Base-by-base conservation (phyloP, 352 stramenopile genomes). In the Phytopythium vexans region DNA sequence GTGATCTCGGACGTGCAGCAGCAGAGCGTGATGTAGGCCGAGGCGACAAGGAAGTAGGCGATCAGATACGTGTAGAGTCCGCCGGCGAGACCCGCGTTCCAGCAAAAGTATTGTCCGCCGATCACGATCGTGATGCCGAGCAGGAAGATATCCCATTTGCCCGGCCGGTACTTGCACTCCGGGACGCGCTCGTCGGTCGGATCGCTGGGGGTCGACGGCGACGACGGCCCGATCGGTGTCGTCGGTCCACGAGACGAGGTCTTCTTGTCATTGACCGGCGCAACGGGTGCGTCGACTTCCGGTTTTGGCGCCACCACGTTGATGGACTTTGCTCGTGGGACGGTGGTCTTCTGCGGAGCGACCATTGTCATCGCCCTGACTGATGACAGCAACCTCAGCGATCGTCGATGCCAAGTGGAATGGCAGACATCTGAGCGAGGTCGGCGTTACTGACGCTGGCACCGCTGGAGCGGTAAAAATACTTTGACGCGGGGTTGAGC, bases 41-140 rank as follows among this genome's bases (percentile, higher is more conserved):
- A 44, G 9, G 51, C 58, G 16, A 74, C 68, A 1, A 77, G 16
- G 5, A 74, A 40, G 9, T 49, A 64, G 1, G 38, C 54, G 35
- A 71, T 53, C 11, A 73, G 33, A 33, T 72, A 72, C 52, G 60
- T 74, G 46, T 67, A 62, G 9, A 73, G 35, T 12, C 68, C 68
- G n/a, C 57, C 64, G 1, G 27, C 42, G 8, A 74, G 46, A 0
- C 64, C 68, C 42, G 47, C 64, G 33, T 77, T 77, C 68, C 68
- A 77, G 34, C 59, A 63, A 44, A 77, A 72, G 56, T 77, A 77
- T 40, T 77, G 68, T 1, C 68, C 68, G 5, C 68, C 64, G 2
- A 77, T 69, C n/a, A 77, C 68, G 33, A 72, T 71, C 0, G 64
- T 77, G 31, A 77, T 66, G 11, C 68, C 64, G 7, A 74, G 41